A percentile compares a stretch with the other conserved stretches of the same genome.
phyloP scores from a whole-genome alignment of 768 basidiomycete genomes.

The Hygrocybe punicea region DNA sequence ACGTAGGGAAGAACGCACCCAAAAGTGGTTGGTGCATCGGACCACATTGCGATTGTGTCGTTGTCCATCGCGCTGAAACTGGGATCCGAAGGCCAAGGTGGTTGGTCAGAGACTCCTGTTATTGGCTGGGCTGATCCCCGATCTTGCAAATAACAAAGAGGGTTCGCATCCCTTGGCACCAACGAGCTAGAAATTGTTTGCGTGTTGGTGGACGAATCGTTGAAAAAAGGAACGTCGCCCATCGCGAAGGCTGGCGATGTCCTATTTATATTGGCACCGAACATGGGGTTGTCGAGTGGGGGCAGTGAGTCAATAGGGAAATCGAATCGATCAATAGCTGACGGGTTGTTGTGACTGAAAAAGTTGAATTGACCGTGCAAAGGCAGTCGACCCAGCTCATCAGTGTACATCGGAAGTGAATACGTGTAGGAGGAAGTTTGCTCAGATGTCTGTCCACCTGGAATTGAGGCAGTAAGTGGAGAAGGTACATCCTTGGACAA shows the following conservation, averaged over 20 bases:
- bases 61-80: constrained; percentile 32
- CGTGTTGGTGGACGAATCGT: background rate
- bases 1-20: constrained; percentile 43
- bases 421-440: background rate
- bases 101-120: background rate
- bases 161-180: background rate
- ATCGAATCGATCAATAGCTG: background rate
- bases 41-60: constrained; percentile 61
- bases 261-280: background rate
- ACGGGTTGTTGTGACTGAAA: background rate
- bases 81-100: background rate
- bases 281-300: background rate
- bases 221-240: background rate
- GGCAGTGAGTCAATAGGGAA: background rate
- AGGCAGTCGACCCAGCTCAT: constrained; percentile 35
- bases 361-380: constrained; percentile 1
- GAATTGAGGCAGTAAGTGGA: background rate
- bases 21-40: constrained; percentile 54
- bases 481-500: constrained; percentile 18
- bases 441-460: background rate
- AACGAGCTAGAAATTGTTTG: background rate
- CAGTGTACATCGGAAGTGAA: constrained; percentile 2
- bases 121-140: background rate
- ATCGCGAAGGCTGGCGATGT: background rate
- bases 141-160: background rate